Base-by-base conservation (phyloP, 805 yeast species). In the Isabelozyma heimii region DNA sequence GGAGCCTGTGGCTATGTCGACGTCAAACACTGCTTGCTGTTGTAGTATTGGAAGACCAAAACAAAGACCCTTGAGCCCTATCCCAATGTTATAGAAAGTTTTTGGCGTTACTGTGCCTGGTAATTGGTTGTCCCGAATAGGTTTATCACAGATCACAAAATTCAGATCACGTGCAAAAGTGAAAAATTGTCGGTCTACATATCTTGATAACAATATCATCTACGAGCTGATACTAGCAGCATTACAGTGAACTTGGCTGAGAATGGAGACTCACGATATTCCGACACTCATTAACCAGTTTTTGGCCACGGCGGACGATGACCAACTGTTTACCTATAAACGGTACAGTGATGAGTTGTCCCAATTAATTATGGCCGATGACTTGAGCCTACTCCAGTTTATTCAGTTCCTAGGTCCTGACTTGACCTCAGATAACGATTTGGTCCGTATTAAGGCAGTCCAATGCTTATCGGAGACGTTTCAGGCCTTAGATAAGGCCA, bases 361-460 rank as follows among this genome's bases (percentile, higher is more conserved):
- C 4, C 50, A 43, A 12, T 57, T 62, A 13, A 48, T 73, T 20
- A 51, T 52, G 17, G 12, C 49, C 5, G 51, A 50, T 27, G 46
- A 65, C 27, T 43, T 74, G 35, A 56, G 78, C 3, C 64, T 85
- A 20, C 64, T 86, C 13, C 79, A 78, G 43, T 69, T 87, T 40
- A 80, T 88, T 8, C 74, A 80, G 42, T 62, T 72, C 1, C 67
- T 88, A 27, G 90, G 89, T n/a, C 81, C 80, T 26, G 72, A 76
- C 44, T 68, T 88, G 27, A 83, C 88, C 1, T 79, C 86, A 2
- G 85, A 81, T 7, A 83, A 82, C 50, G 80, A 77, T 24, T 53
- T 63, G 2, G 67, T 77, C 14, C 70, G 95, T 51, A 62, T 76
- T 6, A 79, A 76, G 47, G 65, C 81, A 0, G 54, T 80, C 9